Percentiles rank a stretch among this genome's conserved stretches.
These are phyloP conservation scores for Debaryomyces singareniensis DNA, from an alignment of 1,139 yeast species.

Conservation along the genomic window DNA sequence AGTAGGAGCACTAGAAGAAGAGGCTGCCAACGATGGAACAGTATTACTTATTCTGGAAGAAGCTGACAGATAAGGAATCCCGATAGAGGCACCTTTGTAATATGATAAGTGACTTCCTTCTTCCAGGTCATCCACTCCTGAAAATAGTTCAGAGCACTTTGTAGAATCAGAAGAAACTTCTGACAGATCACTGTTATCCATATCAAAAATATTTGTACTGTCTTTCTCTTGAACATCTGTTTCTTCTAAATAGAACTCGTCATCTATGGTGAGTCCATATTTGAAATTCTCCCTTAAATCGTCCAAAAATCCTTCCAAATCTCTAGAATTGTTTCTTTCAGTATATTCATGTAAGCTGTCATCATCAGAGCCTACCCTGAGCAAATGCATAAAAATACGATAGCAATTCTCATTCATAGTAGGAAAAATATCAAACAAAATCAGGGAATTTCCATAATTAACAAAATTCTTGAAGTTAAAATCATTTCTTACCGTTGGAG, in stretches of 20 bases:
- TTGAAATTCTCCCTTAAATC: conserved; percentile 25
- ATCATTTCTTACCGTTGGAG: conserved; percentile 17
- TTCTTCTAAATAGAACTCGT: conserved; percentile 14
- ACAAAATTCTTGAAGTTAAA: conserved; percentile 35
- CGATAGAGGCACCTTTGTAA: background rate
- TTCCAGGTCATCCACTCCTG: too few relatives aligned
- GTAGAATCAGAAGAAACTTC: too few relatives aligned
- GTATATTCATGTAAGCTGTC: conserved; percentile 22
- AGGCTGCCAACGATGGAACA: conserved; percentile 26
- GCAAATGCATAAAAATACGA: conserved; percentile 25
- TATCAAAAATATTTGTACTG: conserved; percentile 18
- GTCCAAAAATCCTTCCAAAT: conserved; percentile 21
- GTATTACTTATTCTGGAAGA: conserved; percentile 2
- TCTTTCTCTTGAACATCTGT: conserved; percentile 6
- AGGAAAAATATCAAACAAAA: conserved; percentile 38
- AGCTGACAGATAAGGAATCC: background rate
- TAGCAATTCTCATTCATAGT: conserved; percentile 33
- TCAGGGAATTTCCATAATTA: conserved; percentile 23
- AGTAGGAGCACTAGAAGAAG: conserved; percentile 17
- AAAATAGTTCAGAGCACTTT: too few relatives aligned
- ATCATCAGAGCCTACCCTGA: conserved; percentile 28
- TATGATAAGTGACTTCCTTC: background rate
- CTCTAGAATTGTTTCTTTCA: conserved; percentile 20
- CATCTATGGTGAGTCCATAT: conserved; percentile 32
- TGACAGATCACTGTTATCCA: conserved; percentile 20